Conservation (phyloP, 2,329 filamentous ascomycete genomes). For the Colletotrichum phormii region DNA sequence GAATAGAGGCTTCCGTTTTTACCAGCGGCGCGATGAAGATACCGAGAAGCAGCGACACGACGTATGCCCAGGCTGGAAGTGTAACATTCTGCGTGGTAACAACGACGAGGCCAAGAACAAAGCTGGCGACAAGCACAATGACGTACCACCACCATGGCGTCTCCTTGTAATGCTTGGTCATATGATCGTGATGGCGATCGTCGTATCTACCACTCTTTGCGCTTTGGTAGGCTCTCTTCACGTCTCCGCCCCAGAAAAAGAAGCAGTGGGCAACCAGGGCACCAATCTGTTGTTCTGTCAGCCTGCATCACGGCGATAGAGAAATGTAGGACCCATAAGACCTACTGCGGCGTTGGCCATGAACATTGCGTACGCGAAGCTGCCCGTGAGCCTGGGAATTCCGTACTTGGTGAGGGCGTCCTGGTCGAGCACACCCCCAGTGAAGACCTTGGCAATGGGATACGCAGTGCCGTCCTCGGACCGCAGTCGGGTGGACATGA, state of each 20-base stretch:
- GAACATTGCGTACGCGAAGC: constrained; percentile 64
- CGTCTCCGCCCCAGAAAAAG: constrained; percentile 67
- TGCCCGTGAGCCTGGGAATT: constrained; percentile 59
- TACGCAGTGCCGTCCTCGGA: constrained; percentile 54
- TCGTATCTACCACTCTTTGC: constrained; percentile 54
- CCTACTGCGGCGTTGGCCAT: constrained; percentile 68
- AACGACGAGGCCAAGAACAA: constrained; percentile 59
- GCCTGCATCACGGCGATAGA: background rate
- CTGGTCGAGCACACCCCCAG: constrained; percentile 54
- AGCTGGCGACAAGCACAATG: constrained; percentile 53
- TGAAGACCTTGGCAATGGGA: constrained; percentile 53
- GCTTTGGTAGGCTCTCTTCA: constrained; percentile 59
- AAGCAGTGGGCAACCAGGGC: constrained; percentile 63
- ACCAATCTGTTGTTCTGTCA: constrained; percentile 57
- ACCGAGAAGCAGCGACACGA: constrained; percentile 57
- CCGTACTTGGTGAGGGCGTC: constrained; percentile 55
- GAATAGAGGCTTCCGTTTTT: constrained; percentile 31
- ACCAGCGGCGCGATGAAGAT: constrained; percentile 63
- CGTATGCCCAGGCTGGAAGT: constrained; percentile 59
- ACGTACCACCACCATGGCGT: constrained; percentile 61
- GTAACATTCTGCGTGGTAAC: constrained; percentile 59
- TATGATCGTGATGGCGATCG: constrained; percentile 64
- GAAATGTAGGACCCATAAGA: constrained; percentile 17
- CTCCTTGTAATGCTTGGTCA: constrained; percentile 65
- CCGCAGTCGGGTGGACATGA: constrained; percentile 65